A percentile compares a stretch with the other conserved stretches of the same genome.
Conservation (phyloP, 2,329 filamentous ascomycete genomes). For the Cucurbitaria berberidis region DNA sequence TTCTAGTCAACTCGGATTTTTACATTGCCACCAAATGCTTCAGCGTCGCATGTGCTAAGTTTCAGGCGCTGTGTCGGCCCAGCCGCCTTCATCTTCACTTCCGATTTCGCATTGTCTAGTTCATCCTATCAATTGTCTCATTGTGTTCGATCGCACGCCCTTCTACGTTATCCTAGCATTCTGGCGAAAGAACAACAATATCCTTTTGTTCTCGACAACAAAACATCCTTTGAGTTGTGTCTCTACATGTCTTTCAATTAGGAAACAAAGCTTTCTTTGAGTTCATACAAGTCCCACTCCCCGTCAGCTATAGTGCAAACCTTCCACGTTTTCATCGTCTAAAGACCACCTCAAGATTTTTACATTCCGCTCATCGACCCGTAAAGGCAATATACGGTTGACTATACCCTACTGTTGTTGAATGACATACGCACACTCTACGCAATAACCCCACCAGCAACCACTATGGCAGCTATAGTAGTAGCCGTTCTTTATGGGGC, state of each 20-base stretch:
- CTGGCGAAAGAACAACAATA: neutral
- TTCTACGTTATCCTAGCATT: neutral
- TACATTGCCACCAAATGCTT: too few species aligned
- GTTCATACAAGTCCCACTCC: neutral
- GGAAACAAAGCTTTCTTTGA: neutral
- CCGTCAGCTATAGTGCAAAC: too few species aligned
- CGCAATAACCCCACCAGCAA: neutral
- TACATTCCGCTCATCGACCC: too few species aligned
- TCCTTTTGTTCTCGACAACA: neutral
- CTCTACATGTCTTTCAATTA: neutral
- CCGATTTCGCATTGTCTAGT: neutral
- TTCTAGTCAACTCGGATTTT: too few species aligned
- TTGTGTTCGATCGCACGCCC: neutral
- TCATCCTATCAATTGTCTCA: neutral
- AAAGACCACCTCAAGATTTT: too few species aligned
- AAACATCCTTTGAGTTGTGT: neutral
- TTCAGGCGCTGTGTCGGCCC: too few species aligned
- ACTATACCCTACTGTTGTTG: neutral
- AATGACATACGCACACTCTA: neutral
- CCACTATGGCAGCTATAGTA: neutral
- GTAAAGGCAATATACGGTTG: too few species aligned
- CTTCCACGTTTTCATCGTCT: too few species aligned
- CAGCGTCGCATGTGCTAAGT: too few species aligned
- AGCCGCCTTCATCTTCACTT: too few species aligned
- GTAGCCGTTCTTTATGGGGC: neutral